phyloP scores from a whole-genome alignment of 1,284 basidiomycete genomes.

The Blastosporella zonata region DNA sequence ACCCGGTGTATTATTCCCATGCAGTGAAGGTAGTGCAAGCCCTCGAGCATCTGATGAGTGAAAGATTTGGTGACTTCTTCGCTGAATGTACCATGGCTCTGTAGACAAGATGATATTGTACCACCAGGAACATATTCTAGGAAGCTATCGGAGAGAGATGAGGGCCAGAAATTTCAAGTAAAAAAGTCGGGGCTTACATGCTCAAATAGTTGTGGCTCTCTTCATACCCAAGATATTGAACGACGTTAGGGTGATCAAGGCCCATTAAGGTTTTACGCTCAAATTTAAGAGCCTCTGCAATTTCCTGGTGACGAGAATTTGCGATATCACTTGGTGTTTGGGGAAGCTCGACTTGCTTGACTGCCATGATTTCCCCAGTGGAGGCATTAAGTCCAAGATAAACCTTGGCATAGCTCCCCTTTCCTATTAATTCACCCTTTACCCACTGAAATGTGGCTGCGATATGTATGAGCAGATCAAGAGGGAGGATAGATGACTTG shows the following conservation, averaged over 20 bases:
- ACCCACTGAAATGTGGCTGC: slow-evolving; percentile 61
- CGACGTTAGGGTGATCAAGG: slow-evolving; percentile 71
- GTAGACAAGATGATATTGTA: slow-evolving; percentile 65
- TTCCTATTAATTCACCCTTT: slow-evolving; percentile 74
- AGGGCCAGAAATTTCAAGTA: not conserved
- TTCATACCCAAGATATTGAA: slow-evolving; percentile 70
- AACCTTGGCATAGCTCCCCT: slow-evolving; percentile 73
- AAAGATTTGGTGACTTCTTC: slow-evolving; percentile 72
- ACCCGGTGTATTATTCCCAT: slow-evolving; percentile 72
- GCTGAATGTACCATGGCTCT: slow-evolving; percentile 63
- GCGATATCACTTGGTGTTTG: slow-evolving; percentile 49
- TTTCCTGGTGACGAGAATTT: slow-evolving; percentile 49
- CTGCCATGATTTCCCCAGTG: slow-evolving; percentile 78
- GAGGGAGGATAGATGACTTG: not conserved
- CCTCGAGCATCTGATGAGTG: slow-evolving; percentile 68
- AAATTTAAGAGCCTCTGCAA: slow-evolving; percentile 60
- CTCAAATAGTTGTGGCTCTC: slow-evolving; percentile 57
- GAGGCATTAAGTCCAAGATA: slow-evolving; percentile 75
- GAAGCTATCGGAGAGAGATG: slow-evolving; percentile 34
- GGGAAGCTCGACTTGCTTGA: slow-evolving; percentile 78
- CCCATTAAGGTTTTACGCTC: slow-evolving; percentile 68
- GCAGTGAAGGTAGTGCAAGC: slow-evolving; percentile 73
- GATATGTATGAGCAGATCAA: slow-evolving; percentile 8
- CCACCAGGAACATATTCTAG: slow-evolving; percentile 83
- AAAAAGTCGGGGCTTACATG: slow-evolving; percentile 40